Conservation (phyloP, 2,329 filamentous ascomycete species). For the Claviceps humidiphila region DNA sequence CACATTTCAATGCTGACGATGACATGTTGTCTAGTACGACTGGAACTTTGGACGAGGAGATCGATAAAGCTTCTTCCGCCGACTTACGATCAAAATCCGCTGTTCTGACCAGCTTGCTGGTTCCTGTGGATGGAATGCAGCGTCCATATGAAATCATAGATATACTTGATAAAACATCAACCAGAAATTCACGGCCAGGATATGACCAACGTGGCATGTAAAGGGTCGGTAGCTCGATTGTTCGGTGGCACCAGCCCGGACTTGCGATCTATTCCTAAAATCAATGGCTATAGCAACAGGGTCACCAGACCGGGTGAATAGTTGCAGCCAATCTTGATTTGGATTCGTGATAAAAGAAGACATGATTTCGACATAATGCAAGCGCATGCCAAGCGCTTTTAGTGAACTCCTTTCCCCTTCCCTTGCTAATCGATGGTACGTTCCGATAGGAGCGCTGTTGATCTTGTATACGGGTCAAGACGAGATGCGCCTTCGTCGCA, state of each 20-base stretch:
- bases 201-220: not conserved
- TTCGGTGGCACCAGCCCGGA: too few species aligned
- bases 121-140: not conserved
- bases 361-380: not conserved
- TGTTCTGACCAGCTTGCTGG: not conserved
- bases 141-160: not conserved
- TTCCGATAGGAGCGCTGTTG: slow-evolving; percentile 3
- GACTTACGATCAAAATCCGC: not conserved
- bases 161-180: not conserved
- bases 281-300: not conserved
- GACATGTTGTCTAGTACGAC: slow-evolving; percentile 35
- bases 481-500: not conserved
- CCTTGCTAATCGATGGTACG: not conserved
- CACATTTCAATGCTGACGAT: not conserved
- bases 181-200: not conserved
- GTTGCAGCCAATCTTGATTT: not conserved
- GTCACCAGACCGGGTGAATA: not conserved
- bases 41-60: slow-evolving; percentile 49
- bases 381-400: not conserved
- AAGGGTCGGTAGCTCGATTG: not conserved
- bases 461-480: slow-evolving; percentile 5
- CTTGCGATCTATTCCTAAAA: not conserved
- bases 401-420: not conserved
- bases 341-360: not conserved
- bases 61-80: slow-evolving; percentile 30